These are phyloP conservation scores for Dactylellina drechsleri DNA, from an alignment of 2,329 filamentous ascomycete genomes.

Conservation along the genomic window DNA sequence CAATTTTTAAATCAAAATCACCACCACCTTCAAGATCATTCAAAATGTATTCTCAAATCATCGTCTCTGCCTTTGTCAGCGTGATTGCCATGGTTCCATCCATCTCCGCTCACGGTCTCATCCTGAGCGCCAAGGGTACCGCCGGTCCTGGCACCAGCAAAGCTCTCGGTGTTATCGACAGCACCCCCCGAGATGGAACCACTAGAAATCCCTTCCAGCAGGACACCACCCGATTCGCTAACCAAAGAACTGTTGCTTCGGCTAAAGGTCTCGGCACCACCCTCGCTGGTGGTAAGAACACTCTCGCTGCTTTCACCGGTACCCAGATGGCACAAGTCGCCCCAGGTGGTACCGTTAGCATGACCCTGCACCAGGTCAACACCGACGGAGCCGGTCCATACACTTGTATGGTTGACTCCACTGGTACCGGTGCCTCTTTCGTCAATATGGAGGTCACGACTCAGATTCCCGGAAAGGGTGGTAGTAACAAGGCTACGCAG, in stretches of 20 bases:
- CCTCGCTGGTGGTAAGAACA: conserved; percentile 68
- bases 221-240: conserved; percentile 70
- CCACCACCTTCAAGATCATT: conserved; percentile 14
- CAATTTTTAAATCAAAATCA: conserved; percentile 9
- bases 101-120: conserved; percentile 71
- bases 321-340: conserved; percentile 66
- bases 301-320: conserved; percentile 60
- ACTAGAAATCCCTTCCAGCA: conserved; percentile 71
- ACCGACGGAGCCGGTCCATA: conserved; percentile 64
- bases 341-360: conserved; percentile 68
- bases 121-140: conserved; percentile 70
- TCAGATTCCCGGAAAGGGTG: conserved; percentile 33
- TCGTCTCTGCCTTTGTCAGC: conserved; percentile 62
- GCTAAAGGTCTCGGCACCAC: conserved; percentile 70
- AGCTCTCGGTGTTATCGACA: conserved; percentile 66
- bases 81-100: conserved; percentile 68
- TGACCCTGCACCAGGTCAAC: conserved; percentile 68
- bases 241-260: conserved; percentile 27
- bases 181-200: conserved; percentile 72
- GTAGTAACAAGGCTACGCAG: conserved; percentile 18
- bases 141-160: conserved; percentile 66
- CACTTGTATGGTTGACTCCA: conserved; percentile 72
- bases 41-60: conserved; percentile 63
- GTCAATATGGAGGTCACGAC: conserved; percentile 25
- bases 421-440: conserved; percentile 66